Percentiles rank a stretch among this genome's conserved stretches.
These are phyloP conservation scores for Pythium dissotocum DNA, from an alignment of 352 stramenopile genomes.

Conservation along the genomic window DNA sequence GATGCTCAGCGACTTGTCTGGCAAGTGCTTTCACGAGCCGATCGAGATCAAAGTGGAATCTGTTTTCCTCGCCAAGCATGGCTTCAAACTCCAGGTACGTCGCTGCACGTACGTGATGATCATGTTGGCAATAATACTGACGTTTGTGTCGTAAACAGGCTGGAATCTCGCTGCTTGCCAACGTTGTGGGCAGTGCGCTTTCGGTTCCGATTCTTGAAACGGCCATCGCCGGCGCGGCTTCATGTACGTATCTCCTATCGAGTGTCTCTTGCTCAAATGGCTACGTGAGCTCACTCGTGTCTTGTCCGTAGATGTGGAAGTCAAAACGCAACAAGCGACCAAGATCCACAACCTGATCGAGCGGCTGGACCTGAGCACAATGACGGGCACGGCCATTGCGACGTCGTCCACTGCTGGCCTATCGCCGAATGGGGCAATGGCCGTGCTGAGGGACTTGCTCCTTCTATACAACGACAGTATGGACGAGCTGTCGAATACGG, in stretches of 20 bases:
- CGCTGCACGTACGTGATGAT: neutral
- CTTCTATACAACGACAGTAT: neutral
- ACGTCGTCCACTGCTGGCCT: neutral
- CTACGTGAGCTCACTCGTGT: too few species aligned
- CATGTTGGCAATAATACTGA: neutral
- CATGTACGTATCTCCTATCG: too few species aligned
- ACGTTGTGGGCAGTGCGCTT: neutral
- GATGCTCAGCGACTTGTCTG: constrained; percentile 29
- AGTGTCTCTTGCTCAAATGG: too few species aligned
- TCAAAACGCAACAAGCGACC: neutral
- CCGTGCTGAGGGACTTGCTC: neutral
- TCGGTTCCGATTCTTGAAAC: neutral
- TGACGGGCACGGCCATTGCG: neutral
- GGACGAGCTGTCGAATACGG: neutral
- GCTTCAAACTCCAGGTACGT: constrained; percentile 11
- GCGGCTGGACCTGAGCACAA: neutral
- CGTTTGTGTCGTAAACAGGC: neutral
- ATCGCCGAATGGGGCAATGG: neutral
- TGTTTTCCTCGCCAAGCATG: constrained; percentile 14
- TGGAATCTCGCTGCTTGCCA: neutral
- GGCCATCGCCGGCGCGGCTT: neutral
- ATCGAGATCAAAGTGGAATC: constrained; percentile 19
- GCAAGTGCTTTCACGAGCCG: constrained; percentile 25
- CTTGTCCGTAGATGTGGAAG: neutral
- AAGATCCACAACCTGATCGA: neutral